Base-by-base conservation (phyloP, 1,139 yeast genomes). In the Sugiyamaella grinbergsii region DNA sequence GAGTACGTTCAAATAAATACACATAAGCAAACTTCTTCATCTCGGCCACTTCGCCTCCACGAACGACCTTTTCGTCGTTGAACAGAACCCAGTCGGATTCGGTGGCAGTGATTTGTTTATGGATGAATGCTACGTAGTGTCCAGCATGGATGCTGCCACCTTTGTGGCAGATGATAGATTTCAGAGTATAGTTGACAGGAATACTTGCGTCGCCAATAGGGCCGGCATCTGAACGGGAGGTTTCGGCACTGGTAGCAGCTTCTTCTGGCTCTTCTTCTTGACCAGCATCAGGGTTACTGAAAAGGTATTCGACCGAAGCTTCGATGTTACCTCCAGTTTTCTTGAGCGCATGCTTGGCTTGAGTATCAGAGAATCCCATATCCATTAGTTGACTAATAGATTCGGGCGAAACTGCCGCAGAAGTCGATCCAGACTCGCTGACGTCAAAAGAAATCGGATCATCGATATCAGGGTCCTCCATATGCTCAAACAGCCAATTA, bases 121-220 rank as follows among this genome's bases (percentile, higher is more conserved):
- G 74, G 42, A 90, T 75, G 62, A 86, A 93, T 0, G 85, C 91
- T 36, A 94, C 98, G 66, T 93, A 93, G 67, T 93, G 99, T 0
- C 98, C 98, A 0, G 97, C 89, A 56, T 93, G 97, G 1, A 93
- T 88, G 16, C 96, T 88, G 0, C 85, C 77, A 8, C 99, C 99
- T 67, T 93, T 93, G 68, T 93, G 99, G 64, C 98, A 91, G 19
- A 93, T 78, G 7, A 89, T 87, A 0, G 89, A 87, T 50, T 80
- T 77, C 41, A 93, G 70, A 13, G 64, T 61, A 64, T 86, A 93
- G 32, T 62, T 55, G 5, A 74, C 70, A 4, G 72, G 71, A 6
- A 57, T 42, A 2, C 59, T 37, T 4, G 62, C 54, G n/a, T 57
- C 53, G 23, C 66, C 69, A 10, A 57, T 49, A 24, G 54, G 44